Evolutionary conservation across 2,329 filamentous ascomycete genomes (phyloP).

Genomic region (Diaporthe sp.): DNA sequence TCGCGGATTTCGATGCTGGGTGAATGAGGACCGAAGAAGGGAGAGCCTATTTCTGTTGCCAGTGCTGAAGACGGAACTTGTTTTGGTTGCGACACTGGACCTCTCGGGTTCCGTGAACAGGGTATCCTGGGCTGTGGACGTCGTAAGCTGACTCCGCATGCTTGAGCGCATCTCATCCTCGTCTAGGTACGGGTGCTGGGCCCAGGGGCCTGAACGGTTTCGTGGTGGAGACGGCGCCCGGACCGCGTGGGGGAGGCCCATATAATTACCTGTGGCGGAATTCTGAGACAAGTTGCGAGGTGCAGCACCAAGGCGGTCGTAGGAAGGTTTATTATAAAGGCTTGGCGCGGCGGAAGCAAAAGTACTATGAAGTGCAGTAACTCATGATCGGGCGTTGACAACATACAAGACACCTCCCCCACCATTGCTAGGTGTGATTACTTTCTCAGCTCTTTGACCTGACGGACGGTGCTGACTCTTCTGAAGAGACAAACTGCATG

Average conservation of each 20-base stretch:
- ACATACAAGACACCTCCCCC: no score
- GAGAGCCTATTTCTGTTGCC: constrained; percentile 39
- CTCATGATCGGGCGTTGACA: no score
- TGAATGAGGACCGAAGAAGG: constrained; percentile 35
- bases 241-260: constrained; percentile 34
- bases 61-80: constrained; percentile 72
- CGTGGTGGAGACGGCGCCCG: constrained; percentile 32
- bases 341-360: constrained; percentile 29
- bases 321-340: constrained; percentile 32
- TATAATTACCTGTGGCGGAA: constrained; percentile 32
- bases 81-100: constrained; percentile 83
- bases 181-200: constrained; percentile 54
- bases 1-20: constrained; percentile 47
- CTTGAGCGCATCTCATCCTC: constrained; percentile 66
- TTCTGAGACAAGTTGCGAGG: constrained; percentile 35
- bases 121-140: constrained; percentile 68
- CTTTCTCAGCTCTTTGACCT: no score
- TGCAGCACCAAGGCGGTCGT: constrained; percentile 31
- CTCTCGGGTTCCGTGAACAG: constrained; percentile 70
- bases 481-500: no score
- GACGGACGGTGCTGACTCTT: no score
- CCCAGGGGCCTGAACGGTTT: constrained; percentile 32
- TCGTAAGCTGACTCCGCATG: constrained; percentile 65
- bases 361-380: no score
- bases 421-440: no score